phyloP scores from a whole-genome alignment of 1,284 basidiomycete genomes.

The Pseudomicrostroma phylloplanum region DNA sequence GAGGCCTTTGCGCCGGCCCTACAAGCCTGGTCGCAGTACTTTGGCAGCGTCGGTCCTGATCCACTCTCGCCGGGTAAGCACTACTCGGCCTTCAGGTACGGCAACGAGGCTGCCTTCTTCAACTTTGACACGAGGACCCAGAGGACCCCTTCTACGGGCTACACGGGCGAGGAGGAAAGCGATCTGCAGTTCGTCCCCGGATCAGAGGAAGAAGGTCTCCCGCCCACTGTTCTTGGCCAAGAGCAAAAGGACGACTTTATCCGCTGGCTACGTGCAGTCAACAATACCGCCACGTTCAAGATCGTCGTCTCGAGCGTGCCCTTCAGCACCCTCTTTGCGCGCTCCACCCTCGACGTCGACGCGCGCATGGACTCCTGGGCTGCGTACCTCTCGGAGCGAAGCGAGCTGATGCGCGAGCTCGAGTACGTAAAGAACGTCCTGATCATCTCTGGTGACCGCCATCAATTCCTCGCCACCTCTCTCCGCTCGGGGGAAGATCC shows the following conservation, averaged over 20 bases:
- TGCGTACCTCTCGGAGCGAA: slow-evolving; percentile 63
- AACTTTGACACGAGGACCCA: slow-evolving; percentile 70
- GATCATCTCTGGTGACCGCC: slow-evolving; percentile 60
- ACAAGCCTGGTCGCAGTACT: slow-evolving; percentile 64
- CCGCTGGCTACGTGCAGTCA: slow-evolving; percentile 63
- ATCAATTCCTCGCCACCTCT: slow-evolving; percentile 65
- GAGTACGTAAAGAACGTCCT: slow-evolving; percentile 66
- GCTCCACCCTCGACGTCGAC: slow-evolving; percentile 55
- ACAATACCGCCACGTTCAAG: slow-evolving; percentile 71
- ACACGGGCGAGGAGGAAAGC: slow-evolving; percentile 52
- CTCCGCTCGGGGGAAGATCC: slow-evolving; percentile 15
- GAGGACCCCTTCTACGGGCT: slow-evolving; percentile 55
- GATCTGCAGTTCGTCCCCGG: neutral
- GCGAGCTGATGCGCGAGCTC: slow-evolving; percentile 19
- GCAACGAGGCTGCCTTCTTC: slow-evolving; percentile 60
- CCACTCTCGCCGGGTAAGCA: slow-evolving; percentile 55
- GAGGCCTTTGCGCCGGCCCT: neutral
- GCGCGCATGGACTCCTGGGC: slow-evolving; percentile 65
- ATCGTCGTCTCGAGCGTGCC: slow-evolving; percentile 72
- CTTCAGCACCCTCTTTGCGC: slow-evolving; percentile 68
- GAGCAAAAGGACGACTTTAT: slow-evolving; percentile 63
- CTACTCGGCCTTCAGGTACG: slow-evolving; percentile 56
- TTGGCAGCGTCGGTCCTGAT: slow-evolving; percentile 64
- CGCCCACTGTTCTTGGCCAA: slow-evolving; percentile 66
- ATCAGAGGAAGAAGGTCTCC: neutral